These are phyloP conservation scores for Alisma plantagoaquatica DNA, from an alignment of 106 monocot species.

Conservation along the genomic window DNA sequence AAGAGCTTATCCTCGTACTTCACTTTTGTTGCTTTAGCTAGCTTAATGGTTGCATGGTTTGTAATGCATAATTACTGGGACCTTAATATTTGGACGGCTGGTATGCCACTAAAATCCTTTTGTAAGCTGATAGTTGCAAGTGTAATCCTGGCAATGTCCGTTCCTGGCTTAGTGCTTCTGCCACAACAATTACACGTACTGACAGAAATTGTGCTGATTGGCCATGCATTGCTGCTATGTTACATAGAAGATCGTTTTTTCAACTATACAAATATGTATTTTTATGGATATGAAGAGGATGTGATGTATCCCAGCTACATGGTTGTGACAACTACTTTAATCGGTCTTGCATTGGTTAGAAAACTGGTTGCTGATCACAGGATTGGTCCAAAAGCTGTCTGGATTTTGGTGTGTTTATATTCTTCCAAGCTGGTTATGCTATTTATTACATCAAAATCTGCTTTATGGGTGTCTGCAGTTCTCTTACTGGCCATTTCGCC, in stretches of 20 bases:
- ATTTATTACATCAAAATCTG: constrained; percentile 79
- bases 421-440: constrained; percentile 76
- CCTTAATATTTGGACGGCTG: constrained; percentile 96
- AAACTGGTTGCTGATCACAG: constrained; percentile 55
- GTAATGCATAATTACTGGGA: constrained; percentile 90
- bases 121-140: constrained; percentile 71
- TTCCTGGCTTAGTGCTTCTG: constrained; percentile 88
- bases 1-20: constrained; percentile 84
- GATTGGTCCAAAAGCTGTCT: constrained; percentile 80
- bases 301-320: constrained; percentile 97
- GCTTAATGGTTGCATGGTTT: constrained; percentile 95
- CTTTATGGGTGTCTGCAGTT: constrained; percentile 72
- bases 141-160: constrained; percentile 61
- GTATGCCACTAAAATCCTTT: constrained; percentile 88
- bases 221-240: constrained; percentile 79
- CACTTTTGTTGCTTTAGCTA: constrained; percentile 59
- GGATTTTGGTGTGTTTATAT: constrained; percentile 87
- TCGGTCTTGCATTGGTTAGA: constrained; percentile 71
- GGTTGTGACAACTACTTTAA: constrained; percentile 66
- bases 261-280: constrained; percentile 79
- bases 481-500: constrained; percentile 86
- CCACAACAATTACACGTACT: constrained; percentile 68
- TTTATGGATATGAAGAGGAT: constrained; percentile 90
- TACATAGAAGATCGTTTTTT: constrained; percentile 91
- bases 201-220: constrained; percentile 70